Percentiles rank a stretch among this genome's conserved stretches.
Evolutionary conservation across 2,329 filamentous ascomycete species (phyloP).

Genomic region (Tolypocladium ovalisporum): DNA sequence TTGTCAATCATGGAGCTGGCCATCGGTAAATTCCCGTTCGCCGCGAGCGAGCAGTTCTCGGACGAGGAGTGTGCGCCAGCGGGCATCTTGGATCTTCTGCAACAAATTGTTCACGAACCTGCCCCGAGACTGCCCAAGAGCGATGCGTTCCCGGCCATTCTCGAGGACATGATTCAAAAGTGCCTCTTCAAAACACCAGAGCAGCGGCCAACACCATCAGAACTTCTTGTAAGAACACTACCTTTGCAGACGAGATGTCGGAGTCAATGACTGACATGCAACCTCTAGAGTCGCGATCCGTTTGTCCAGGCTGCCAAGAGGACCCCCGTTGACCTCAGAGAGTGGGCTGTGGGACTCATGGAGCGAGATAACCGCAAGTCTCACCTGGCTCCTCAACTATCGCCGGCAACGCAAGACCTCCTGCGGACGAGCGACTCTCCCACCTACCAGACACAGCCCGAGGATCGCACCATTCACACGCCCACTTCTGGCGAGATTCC

Average conservation of each 20-base stretch:
- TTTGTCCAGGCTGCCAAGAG: constrained; percentile 95
- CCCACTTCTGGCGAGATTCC: constrained; percentile 66
- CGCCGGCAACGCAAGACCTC: constrained; percentile 67
- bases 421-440: constrained; percentile 55
- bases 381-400: constrained; percentile 71
- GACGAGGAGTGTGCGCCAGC: constrained; percentile 77
- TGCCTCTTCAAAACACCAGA: constrained; percentile 86
- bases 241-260: neutral
- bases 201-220: constrained; percentile 80
- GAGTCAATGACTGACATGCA: constrained; percentile 3
- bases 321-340: constrained; percentile 85
- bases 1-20: constrained; percentile 93
- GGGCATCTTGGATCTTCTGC: constrained; percentile 88
- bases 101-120: constrained; percentile 95
- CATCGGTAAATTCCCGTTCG: constrained; percentile 94
- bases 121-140: constrained; percentile 91
- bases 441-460: constrained; percentile 27
- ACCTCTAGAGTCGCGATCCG: constrained; percentile 67
- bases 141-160: constrained; percentile 87
- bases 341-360: constrained; percentile 91
- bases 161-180: constrained; percentile 96
- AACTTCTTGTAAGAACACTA: constrained; percentile 62
- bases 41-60: constrained; percentile 56
- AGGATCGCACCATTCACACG: constrained; percentile 40
- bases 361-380: constrained; percentile 93